phyloP scores from a whole-genome alignment of 164 flowering plant genomes.

The Stephania japonica region DNA sequence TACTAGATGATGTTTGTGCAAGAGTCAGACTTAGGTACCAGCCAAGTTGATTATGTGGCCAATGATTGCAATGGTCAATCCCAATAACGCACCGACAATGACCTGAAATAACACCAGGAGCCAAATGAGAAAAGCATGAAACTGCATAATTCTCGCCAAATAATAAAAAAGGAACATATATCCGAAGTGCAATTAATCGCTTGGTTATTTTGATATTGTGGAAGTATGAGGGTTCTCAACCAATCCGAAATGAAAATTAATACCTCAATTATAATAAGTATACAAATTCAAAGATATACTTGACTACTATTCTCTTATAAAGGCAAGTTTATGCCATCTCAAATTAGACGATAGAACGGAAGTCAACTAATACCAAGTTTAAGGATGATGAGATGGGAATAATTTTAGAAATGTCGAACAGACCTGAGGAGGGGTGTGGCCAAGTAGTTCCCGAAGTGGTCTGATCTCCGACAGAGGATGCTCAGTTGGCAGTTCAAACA shows the following conservation, averaged over 20 bases:
- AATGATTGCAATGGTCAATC: constrained; percentile 26
- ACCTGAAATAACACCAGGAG: constrained; percentile 22
- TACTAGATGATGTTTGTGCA: neutral
- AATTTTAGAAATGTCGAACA: neutral
- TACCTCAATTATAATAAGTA: no score
- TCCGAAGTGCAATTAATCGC: neutral
- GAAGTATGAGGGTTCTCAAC: neutral
- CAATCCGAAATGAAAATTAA: no score
- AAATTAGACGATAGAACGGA: no score
- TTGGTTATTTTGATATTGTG: neutral
- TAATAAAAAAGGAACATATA: neutral
- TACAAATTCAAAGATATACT: no score
- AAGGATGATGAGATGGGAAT: no score
- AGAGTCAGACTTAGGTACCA: constrained; percentile 11
- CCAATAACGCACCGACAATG: constrained; percentile 41
- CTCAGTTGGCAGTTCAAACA: constrained; percentile 83
- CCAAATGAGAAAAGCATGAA: neutral
- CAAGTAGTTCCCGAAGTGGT: constrained; percentile 91
- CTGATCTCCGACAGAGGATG: constrained; percentile 88
- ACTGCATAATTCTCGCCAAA: neutral
- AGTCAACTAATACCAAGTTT: no score
- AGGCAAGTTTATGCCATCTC: no score
- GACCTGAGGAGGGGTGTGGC: constrained; percentile 94
- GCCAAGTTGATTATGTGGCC: constrained; percentile 19
- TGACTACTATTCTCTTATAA: no score